phyloP scores from a whole-genome alignment of 192 early-diverging fungal species.

The Coemansia reversa region DNA sequence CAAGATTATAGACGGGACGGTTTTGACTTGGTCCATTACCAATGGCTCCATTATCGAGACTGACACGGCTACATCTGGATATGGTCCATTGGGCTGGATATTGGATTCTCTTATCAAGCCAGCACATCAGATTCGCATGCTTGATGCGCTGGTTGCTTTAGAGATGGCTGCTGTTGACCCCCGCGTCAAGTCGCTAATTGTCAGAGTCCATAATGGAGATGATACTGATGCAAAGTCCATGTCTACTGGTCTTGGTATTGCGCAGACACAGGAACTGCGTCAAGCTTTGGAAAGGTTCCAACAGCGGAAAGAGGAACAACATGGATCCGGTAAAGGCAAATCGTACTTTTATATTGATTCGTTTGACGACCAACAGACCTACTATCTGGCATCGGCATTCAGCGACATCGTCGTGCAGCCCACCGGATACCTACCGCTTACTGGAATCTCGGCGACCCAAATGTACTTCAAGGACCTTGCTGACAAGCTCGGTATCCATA shows the following conservation, averaged over 20 bases:
- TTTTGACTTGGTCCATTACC: slow-evolving; percentile 25
- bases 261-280: slow-evolving; percentile 65
- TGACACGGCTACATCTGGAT: too few species aligned
- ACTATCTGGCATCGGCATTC: slow-evolving; percentile 67
- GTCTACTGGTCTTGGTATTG: slow-evolving; percentile 49
- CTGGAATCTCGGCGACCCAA: slow-evolving; percentile 55
- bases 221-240: not conserved
- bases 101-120: not conserved
- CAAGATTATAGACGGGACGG: slow-evolving; percentile 9
- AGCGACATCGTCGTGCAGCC: slow-evolving; percentile 65
- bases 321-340: slow-evolving; percentile 50
- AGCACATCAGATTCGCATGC: slow-evolving; percentile 26
- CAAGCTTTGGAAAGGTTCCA: slow-evolving; percentile 56
- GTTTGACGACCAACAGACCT: slow-evolving; percentile 64
- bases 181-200: slow-evolving; percentile 35
- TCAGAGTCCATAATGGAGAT: slow-evolving; percentile 9
- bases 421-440: slow-evolving; percentile 58
- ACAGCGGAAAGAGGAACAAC: slow-evolving; percentile 52
- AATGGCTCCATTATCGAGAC: slow-evolving; percentile 28
- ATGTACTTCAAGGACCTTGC: slow-evolving; percentile 62
- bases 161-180: slow-evolving; percentile 56
- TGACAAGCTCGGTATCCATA: slow-evolving; percentile 59
- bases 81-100: not conserved
- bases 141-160: slow-evolving; percentile 47
- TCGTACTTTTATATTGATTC: slow-evolving; percentile 66